Base-by-base conservation (phyloP, 352 stramenopile genomes). In the Halophytophthora polymorphica region DNA sequence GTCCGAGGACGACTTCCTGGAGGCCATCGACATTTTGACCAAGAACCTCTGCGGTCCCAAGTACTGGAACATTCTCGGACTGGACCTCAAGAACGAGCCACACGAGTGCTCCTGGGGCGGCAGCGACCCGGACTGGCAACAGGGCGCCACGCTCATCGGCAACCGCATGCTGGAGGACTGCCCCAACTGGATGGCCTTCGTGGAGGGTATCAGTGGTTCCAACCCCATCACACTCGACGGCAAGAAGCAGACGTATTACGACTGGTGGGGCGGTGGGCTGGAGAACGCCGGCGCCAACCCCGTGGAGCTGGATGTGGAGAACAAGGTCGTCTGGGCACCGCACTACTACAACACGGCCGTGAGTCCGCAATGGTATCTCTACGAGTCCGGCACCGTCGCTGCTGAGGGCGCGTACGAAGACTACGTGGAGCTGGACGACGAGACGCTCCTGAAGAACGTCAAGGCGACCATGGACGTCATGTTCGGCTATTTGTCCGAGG, bases 311-410 rank as follows among this genome's bases (percentile, higher is more conserved):
- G 40, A 57, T 10, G 51, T 62, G 14, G 50, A 70, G 1, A 69
- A 78, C 68, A 88, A 86, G 41, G 50, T 88, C 6, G 77, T 88
- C 38, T 88, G 75, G 57, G 69, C 74, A 3, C 77, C 77, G 15
- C 77, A 88, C 42, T 88, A 88, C 54, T 88, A 88, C 67, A 86
- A 82, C 54, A 84, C 75, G 10, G 77, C 55, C 6, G 75, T 88
- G 8, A 79, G 62, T 41, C 77, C 77, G 0, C 65, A 70, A 6
- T 73, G 53, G 71, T 88, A 88, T 33, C 43, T 88, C 8, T 88
- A 88, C 33, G 77, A 44, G 0, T 59, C 54, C 2, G 72, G 77
- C 23, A 71, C 56, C 1, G 23, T 52, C 5, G 56, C 56, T 7
- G 50, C 52, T 0, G 51, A 61, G 28, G 62, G 47, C 17, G 53